Percentiles rank a stretch among this genome's conserved stretches.
These are phyloP conservation scores for Fusarium mexicanum DNA, from an alignment of 2,329 filamentous ascomycete genomes.

Conservation along the genomic window DNA sequence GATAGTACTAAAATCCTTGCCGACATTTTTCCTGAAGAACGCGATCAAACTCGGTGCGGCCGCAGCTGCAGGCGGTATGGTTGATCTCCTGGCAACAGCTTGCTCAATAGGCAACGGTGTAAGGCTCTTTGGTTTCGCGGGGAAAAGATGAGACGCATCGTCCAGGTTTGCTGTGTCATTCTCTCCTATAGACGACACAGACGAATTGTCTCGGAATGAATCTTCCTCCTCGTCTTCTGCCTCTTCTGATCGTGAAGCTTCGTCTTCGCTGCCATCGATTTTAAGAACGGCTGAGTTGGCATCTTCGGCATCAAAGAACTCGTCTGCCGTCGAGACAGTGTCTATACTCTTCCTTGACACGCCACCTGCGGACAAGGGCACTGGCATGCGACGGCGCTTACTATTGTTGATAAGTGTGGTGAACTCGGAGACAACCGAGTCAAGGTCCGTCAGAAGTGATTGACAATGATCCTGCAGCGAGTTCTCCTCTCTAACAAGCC, in stretches of 20 bases:
- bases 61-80: conserved; percentile 78
- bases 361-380: conserved; percentile 59
- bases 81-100: conserved; percentile 71
- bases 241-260: conserved; percentile 65
- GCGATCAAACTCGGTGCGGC: conserved; percentile 90
- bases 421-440: conserved; percentile 85
- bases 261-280: conserved; percentile 77
- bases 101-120: conserved; percentile 78
- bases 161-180: conserved; percentile 68
- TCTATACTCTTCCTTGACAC: conserved; percentile 75
- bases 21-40: conserved; percentile 96
- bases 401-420: conserved; percentile 79
- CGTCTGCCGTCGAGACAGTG: conserved; percentile 79
- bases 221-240: conserved; percentile 61
- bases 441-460: conserved; percentile 84
- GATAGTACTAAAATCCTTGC: conserved; percentile 95
- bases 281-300: conserved; percentile 74
- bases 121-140: conserved; percentile 78
- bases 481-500: conserved; percentile 62
- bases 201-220: conserved; percentile 64
- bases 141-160: conserved; percentile 73
- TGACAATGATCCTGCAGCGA: conserved; percentile 84
- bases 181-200: conserved; percentile 67
- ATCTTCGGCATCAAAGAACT: conserved; percentile 92
- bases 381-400: conserved; percentile 76